Conservation (phyloP, 2,329 filamentous ascomycete genomes). For the Fusarium sp. region DNA sequence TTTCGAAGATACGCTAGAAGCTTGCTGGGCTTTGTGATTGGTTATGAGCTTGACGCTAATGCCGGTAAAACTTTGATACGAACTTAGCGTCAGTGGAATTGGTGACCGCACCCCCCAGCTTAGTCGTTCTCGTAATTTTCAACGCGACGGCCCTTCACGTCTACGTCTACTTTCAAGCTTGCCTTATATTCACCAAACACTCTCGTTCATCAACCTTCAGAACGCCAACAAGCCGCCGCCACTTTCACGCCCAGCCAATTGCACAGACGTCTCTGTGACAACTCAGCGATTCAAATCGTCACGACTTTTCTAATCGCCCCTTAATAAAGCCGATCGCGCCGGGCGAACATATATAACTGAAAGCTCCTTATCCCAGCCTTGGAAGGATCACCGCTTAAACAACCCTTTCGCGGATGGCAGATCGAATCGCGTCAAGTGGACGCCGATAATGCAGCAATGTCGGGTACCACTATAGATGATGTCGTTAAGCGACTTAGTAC, state of each 20-base stretch:
- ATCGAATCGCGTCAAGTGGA: conserved; percentile 50
- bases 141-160: conserved; percentile 49
- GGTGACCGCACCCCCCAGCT: conserved; percentile 55
- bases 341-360: conserved; percentile 33
- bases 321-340: conserved; percentile 33
- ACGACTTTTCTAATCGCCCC: background rate
- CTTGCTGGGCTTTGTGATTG: conserved; percentile 1
- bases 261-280: background rate
- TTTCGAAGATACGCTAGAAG: background rate
- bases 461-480: conserved; percentile 70
- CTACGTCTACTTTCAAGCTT: conserved; percentile 27
- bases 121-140: conserved; percentile 55
- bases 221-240: background rate
- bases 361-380: conserved; percentile 35
- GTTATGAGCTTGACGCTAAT: conserved; percentile 17
- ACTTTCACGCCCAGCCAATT: background rate
- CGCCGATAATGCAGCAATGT: conserved; percentile 68
- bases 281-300: background rate
- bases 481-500: conserved; percentile 70
- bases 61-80: conserved; percentile 53
- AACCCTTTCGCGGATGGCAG: conserved; percentile 52
- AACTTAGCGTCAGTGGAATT: conserved; percentile 57
- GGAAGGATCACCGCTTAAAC: conserved; percentile 34
- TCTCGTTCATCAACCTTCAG: conserved; percentile 4
- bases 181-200: background rate